Evolutionary conservation across 1,139 yeast species (phyloP).

Genomic region (Pichia sp.): DNA sequence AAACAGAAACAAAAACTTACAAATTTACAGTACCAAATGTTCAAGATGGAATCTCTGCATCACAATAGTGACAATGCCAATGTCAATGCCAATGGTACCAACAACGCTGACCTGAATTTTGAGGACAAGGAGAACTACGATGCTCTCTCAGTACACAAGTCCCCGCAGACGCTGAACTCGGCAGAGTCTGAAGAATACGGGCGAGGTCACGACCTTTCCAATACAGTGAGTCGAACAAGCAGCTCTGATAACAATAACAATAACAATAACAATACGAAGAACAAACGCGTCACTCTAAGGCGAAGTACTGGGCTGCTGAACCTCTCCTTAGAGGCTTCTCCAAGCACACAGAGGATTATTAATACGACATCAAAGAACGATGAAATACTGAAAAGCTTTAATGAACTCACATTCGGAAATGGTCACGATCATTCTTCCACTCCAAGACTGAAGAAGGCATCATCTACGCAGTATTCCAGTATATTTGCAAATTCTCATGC

Average conservation of each 20-base stretch:
- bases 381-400: conserved; percentile 26
- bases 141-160: no score
- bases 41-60: conserved; percentile 1
- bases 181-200: no score
- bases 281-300: conserved; percentile 26
- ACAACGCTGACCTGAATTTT: no score
- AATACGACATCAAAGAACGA: conserved; percentile 18
- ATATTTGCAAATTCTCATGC: no score
- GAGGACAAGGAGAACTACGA: no score
- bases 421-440: neutral
- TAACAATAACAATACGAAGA: neutral
- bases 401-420: conserved; percentile 24
- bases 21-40: neutral
- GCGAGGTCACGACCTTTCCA: no score
- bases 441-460: conserved; percentile 2
- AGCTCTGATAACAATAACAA: no score
- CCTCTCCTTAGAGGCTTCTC: conserved; percentile 30
- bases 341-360: conserved; percentile 13
- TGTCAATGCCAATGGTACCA: no score
- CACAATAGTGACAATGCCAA: no score
- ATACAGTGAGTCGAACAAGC: no score
- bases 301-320: conserved; percentile 34
- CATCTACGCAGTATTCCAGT: conserved; percentile 7
- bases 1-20: neutral
- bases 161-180: no score